phyloP scores from a whole-genome alignment of 1,139 yeast genomes.

The Kurtzmaniella quercitrusa region DNA sequence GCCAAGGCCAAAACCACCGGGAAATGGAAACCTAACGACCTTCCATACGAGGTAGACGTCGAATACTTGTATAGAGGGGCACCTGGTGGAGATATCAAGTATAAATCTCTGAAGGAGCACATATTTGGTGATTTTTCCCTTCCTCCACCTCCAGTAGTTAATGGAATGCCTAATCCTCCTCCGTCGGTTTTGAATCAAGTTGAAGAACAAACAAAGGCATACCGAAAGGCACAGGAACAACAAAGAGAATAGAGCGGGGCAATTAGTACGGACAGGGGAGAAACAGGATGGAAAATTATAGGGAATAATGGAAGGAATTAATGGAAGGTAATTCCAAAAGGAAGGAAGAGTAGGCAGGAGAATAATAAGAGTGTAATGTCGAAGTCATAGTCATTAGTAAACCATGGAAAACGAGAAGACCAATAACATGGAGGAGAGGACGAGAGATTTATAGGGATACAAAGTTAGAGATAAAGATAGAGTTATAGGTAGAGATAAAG shows the following conservation, averaged over 20 bases:
- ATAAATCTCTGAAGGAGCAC: constrained; percentile 8
- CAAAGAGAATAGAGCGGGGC: not conserved
- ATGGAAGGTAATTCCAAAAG: too few species aligned
- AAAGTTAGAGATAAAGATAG: too few species aligned
- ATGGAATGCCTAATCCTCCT: constrained; percentile 32
- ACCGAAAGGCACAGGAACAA: not conserved
- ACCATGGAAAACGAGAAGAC: too few species aligned
- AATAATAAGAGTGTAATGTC: too few species aligned
- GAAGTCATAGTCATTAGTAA: too few species aligned
- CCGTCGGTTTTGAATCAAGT: constrained; percentile 16
- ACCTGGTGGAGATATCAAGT: constrained; percentile 21
- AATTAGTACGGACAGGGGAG: too few species aligned
- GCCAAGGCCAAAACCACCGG: constrained; percentile 48
- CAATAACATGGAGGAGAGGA: too few species aligned
- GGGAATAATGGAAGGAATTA: too few species aligned
- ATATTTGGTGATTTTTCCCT: constrained; percentile 17
- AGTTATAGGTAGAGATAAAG: too few species aligned
- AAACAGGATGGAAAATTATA: too few species aligned
- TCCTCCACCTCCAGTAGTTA: constrained; percentile 33
- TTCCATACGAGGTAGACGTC: constrained; percentile 37
- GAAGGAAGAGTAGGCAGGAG: too few species aligned
- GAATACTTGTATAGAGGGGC: constrained; percentile 38
- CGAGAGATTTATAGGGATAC: too few species aligned
- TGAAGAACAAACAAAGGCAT: constrained; percentile 17
- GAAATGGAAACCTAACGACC: constrained; percentile 35